Percentiles rank a stretch among this genome's conserved stretches.
These are phyloP conservation scores for Termitomyces sp. DNA, from an alignment of 768 basidiomycete genomes.

Conservation along the genomic window DNA sequence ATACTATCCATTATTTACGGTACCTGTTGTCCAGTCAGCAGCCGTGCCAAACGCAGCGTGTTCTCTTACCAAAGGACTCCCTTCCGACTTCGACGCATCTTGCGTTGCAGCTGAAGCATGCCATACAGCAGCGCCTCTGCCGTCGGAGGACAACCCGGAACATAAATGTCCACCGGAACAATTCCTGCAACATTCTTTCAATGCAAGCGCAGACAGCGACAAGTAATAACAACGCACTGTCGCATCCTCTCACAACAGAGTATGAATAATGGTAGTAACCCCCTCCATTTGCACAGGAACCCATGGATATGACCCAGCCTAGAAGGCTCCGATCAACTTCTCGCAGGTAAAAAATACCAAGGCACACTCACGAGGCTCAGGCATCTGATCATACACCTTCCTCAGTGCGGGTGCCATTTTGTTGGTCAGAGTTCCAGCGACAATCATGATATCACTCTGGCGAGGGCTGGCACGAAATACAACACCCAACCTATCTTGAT, in stretches of 20 bases:
- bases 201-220: not conserved
- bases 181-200: slow-evolving; percentile 49
- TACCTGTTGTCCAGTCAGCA: slow-evolving; percentile 32
- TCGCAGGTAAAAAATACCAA: slow-evolving; percentile 1
- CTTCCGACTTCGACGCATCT: slow-evolving; percentile 88
- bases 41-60: not conserved
- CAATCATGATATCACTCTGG: slow-evolving; percentile 98
- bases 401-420: slow-evolving; percentile 99
- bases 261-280: slow-evolving; percentile 99
- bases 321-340: not conserved
- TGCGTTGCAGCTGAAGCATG: slow-evolving; percentile 94
- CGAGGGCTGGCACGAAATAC: slow-evolving; percentile 99
- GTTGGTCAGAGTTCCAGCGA: slow-evolving; percentile 97
- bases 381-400: slow-evolving; percentile 98
- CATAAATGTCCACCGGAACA: slow-evolving; percentile 97
- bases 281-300: slow-evolving; percentile 97
- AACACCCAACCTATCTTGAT: slow-evolving; percentile 95
- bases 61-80: slow-evolving; percentile 73
- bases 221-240: slow-evolving; percentile 50
- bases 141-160: slow-evolving; percentile 90
- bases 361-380: slow-evolving; percentile 73
- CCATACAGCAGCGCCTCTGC: slow-evolving; percentile 98
- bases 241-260: slow-evolving; percentile 96
- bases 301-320: slow-evolving; percentile 99
- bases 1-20: slow-evolving; percentile 37